These are phyloP conservation scores for Lipomyces starkeyi DNA, from an alignment of 805 yeast genomes.

Conservation along the genomic window DNA sequence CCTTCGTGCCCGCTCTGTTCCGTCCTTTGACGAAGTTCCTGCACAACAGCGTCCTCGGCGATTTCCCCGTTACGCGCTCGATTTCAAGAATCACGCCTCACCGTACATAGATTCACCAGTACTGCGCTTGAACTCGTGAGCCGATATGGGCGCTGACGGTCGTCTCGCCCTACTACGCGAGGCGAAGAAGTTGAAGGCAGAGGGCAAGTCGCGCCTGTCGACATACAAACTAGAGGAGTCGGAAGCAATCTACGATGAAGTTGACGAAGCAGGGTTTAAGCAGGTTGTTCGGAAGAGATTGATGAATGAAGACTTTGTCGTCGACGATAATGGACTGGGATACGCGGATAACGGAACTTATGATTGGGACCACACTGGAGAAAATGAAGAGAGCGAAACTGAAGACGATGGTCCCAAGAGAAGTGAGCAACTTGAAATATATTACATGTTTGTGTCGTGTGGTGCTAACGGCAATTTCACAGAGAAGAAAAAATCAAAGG, in stretches of 20 bases:
- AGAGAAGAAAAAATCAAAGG: conserved; percentile 25
- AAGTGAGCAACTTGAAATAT: conserved; percentile 8
- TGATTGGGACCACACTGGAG: conserved; percentile 73
- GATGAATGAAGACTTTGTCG: conserved; percentile 89
- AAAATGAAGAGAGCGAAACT: conserved; percentile 45
- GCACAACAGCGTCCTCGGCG: neutral
- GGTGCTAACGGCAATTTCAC: neutral
- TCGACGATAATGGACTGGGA: conserved; percentile 92
- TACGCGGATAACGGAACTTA: conserved; percentile 93
- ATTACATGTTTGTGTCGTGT: neutral
- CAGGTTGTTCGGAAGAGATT: conserved; percentile 78
- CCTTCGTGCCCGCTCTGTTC: neutral
- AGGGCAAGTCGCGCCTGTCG: conserved; percentile 56
- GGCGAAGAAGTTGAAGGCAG: conserved; percentile 67
- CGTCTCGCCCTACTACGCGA: conserved; percentile 56
- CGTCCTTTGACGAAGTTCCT: neutral
- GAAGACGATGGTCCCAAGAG: conserved; percentile 25
- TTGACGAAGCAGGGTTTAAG: conserved; percentile 80
- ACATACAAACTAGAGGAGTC: conserved; percentile 55
- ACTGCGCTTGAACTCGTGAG: neutral
- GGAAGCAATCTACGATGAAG: conserved; percentile 79
- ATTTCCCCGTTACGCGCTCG: neutral
- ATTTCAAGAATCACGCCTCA: neutral
- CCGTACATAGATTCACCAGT: neutral
- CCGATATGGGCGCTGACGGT: neutral